Conservation (phyloP, 768 basidiomycete genomes). For the Dacryopinax primogenitus region DNA sequence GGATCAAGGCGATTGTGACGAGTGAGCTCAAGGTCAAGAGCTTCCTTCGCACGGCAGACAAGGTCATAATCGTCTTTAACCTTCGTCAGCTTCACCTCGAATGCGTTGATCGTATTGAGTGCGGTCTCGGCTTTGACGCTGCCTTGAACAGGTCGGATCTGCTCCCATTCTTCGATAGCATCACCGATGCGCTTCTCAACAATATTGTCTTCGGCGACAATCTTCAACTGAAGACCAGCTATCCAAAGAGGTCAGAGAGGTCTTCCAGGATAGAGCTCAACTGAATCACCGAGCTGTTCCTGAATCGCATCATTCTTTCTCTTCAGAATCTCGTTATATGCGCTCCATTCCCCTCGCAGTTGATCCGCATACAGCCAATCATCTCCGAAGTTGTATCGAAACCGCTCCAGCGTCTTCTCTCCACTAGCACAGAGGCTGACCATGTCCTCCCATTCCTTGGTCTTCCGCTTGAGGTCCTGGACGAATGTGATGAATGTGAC, state of each 20-base stretch:
- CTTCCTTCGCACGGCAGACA: slow-evolving; percentile 91
- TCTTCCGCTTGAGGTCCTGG: slow-evolving; percentile 95
- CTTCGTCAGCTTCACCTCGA: slow-evolving; percentile 78
- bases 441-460: slow-evolving; percentile 91
- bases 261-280: too few relatives aligned
- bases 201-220: slow-evolving; percentile 98
- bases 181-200: slow-evolving; percentile 92
- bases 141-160: slow-evolving; percentile 91
- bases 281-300: slow-evolving; percentile 93
- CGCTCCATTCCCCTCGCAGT: slow-evolving; percentile 93
- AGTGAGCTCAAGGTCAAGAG: slow-evolving; percentile 81
- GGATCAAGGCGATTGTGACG: slow-evolving; percentile 86
- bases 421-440: slow-evolving; percentile 89
- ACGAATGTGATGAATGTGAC: slow-evolving; percentile 99
- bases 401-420: slow-evolving; percentile 93
- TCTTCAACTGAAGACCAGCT: slow-evolving; percentile 98
- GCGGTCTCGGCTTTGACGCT: slow-evolving; percentile 92
- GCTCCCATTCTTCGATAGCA: slow-evolving; percentile 84
- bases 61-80: slow-evolving; percentile 93
- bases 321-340: slow-evolving; percentile 94
- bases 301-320: slow-evolving; percentile 97
- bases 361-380: slow-evolving; percentile 99
- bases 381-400: slow-evolving; percentile 89
- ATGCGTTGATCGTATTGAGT: slow-evolving; percentile 90
- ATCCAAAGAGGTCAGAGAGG: too few relatives aligned